phyloP scores from a whole-genome alignment of 805 yeast species.

The Candida lessepsii region DNA sequence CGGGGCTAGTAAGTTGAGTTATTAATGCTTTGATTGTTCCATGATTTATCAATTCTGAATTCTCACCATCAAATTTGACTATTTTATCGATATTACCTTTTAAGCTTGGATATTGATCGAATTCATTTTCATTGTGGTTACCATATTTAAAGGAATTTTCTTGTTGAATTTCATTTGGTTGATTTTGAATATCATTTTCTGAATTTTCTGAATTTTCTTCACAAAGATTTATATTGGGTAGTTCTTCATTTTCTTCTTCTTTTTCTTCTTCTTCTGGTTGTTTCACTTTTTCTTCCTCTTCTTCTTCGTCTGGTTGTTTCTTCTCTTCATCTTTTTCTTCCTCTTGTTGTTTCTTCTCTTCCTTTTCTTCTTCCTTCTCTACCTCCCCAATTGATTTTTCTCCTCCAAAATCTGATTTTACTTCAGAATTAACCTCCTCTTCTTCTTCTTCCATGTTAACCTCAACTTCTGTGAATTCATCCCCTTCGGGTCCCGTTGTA shows the following conservation, averaged over 20 bases:
- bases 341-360: background rate
- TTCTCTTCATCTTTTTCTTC: background rate
- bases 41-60: constrained; percentile 32
- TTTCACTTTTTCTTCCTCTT: background rate
- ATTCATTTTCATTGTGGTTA: constrained; percentile 34
- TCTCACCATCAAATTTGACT: constrained; percentile 35
- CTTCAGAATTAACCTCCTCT: too few species aligned
- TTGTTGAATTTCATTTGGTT: background rate
- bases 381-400: too few species aligned
- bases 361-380: too few species aligned
- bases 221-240: too few species aligned
- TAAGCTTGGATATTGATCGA: constrained; percentile 41
- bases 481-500: too few species aligned
- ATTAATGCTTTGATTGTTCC: constrained; percentile 48
- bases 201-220: background rate
- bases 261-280: background rate
- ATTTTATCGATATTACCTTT: constrained; percentile 17
- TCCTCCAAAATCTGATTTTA: too few species aligned
- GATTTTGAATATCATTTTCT: background rate
- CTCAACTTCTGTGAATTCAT: too few species aligned
- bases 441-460: too few species aligned
- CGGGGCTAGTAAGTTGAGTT: constrained; percentile 68
- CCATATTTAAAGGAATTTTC: constrained; percentile 6
- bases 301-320: background rate
- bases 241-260: background rate